Conservation (phyloP, 2,329 filamentous ascomycete species). For the Ramularia endophylla region DNA sequence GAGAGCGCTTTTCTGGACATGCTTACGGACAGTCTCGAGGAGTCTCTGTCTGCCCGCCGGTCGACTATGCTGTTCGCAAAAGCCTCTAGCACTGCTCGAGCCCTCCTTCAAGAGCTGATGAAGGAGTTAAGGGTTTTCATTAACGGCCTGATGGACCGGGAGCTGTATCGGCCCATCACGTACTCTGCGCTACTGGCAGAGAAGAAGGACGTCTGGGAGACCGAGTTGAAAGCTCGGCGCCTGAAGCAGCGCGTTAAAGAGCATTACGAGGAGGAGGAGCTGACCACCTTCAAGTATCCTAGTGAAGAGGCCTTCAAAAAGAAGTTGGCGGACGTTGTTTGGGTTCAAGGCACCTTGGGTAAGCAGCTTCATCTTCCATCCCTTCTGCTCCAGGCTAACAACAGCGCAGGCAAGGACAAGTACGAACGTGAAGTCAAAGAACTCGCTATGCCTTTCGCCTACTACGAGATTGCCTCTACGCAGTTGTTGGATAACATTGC, state of each 20-base stretch:
- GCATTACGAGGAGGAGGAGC: slow-evolving; percentile 24
- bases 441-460: slow-evolving; percentile 58
- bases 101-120: slow-evolving; percentile 26
- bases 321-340: slow-evolving; percentile 24
- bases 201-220: slow-evolving; percentile 17
- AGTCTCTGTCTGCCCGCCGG: slow-evolving; percentile 27
- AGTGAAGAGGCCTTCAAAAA: slow-evolving; percentile 10
- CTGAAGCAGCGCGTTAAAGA: slow-evolving; percentile 21
- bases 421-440: slow-evolving; percentile 57
- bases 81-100: slow-evolving; percentile 22
- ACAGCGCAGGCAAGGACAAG: slow-evolving; percentile 46
- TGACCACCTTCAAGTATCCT: slow-evolving; percentile 15
- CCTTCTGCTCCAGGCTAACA: too few species aligned
- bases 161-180: slow-evolving; percentile 34
- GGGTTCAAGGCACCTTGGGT: slow-evolving; percentile 35
- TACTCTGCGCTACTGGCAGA: slow-evolving; percentile 20
- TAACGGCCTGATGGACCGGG: slow-evolving; percentile 24
- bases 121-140: slow-evolving; percentile 24
- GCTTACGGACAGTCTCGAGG: slow-evolving; percentile 13
- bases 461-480: slow-evolving; percentile 61
- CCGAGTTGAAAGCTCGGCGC: slow-evolving; percentile 25
- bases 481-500: slow-evolving; percentile 55
- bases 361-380: too few species aligned
- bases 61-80: slow-evolving; percentile 28
- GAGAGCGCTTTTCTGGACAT: slow-evolving; percentile 19